These are phyloP conservation scores for Monilinia fructicola DNA, from an alignment of 2,329 filamentous ascomycete genomes.

Conservation along the genomic window DNA sequence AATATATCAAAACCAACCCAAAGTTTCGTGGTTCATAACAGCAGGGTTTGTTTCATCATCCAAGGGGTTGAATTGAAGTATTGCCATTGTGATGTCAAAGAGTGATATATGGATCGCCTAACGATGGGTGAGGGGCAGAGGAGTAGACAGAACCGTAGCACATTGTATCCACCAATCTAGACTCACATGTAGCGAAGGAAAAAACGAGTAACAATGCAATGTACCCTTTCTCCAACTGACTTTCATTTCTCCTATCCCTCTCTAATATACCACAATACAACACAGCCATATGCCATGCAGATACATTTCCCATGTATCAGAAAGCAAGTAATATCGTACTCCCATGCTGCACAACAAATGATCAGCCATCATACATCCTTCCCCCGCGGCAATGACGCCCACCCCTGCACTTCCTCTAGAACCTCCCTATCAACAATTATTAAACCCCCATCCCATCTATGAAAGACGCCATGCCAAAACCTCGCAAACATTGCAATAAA, in stretches of 20 bases:
- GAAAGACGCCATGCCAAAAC: slow-evolving; percentile 8
- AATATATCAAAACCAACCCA: too few relatives aligned
- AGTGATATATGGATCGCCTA: too few relatives aligned
- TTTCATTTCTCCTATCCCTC: background rate
- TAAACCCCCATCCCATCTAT: slow-evolving; percentile 1
- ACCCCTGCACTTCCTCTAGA: background rate
- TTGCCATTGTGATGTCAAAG: too few relatives aligned
- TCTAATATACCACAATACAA: background rate
- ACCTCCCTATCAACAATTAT: background rate
- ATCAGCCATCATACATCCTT: slow-evolving; percentile 1
- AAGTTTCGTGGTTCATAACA: too few relatives aligned
- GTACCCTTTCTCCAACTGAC: background rate
- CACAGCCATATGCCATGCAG: background rate
- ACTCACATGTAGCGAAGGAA: background rate
- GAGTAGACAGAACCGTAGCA: too few relatives aligned
- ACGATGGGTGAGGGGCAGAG: too few relatives aligned
- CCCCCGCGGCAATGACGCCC: slow-evolving; percentile 7
- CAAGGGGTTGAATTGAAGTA: too few relatives aligned
- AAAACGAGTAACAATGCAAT: background rate
- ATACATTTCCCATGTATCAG: slow-evolving; percentile 4
- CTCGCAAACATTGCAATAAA: slow-evolving; percentile 3
- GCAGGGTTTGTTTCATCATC: too few relatives aligned
- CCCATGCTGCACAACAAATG: background rate
- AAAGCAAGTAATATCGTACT: background rate
- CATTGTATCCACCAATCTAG: background rate